Percentiles rank a stretch among this genome's conserved stretches.
These are phyloP conservation scores for Parathielavia hyrcaniae DNA, from an alignment of 495 filamentous ascomycete species.

Conservation along the genomic window DNA sequence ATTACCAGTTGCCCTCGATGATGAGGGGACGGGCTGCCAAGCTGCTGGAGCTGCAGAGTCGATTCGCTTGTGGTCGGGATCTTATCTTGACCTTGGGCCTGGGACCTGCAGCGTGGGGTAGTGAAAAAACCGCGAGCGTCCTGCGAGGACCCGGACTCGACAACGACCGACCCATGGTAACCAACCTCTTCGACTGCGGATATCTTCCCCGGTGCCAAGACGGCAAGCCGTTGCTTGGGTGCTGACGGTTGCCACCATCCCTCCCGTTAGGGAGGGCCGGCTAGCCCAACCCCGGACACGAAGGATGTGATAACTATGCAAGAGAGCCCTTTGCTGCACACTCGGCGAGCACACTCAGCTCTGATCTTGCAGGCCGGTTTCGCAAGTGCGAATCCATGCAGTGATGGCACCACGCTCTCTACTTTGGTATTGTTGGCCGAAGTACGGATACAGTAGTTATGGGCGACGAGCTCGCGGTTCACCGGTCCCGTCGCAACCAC, in stretches of 20 bases:
- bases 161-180: background rate
- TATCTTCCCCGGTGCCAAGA: conserved; percentile 11
- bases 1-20: background rate
- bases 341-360: conserved; percentile 2
- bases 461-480: no score
- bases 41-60: background rate
- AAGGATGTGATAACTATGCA: conserved; percentile 22
- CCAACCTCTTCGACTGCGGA: background rate
- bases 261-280: background rate
- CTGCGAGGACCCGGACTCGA: background rate
- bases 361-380: background rate
- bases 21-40: background rate
- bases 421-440: background rate
- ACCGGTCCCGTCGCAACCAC: no score
- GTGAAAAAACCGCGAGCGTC: background rate
- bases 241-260: background rate
- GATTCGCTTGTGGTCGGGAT: background rate
- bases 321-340: background rate
- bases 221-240: conserved; percentile 8
- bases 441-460: no score
- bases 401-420: background rate
- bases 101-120: conserved; percentile 19
- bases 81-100: background rate
- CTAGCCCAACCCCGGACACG: conserved; percentile 11
- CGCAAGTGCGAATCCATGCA: background rate